Evolutionary conservation across 1,284 basidiomycete species (phyloP), one percentile per base, ranked within the genome.

Genomic region (Ganoderma leucocontextum): DNA sequence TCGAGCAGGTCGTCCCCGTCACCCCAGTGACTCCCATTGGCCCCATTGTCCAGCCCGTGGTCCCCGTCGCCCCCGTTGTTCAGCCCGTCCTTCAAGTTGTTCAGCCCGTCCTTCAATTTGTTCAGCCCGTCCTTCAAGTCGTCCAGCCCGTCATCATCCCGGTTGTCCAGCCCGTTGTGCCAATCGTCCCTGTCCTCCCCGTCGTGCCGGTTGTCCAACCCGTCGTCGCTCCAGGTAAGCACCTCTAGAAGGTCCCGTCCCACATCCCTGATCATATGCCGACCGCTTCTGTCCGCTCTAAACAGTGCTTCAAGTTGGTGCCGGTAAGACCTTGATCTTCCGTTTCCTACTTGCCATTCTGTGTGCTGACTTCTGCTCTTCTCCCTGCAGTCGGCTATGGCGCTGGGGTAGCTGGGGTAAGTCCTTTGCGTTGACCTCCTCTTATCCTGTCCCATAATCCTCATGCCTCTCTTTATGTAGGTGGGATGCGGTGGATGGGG

Each of bases 401-500:
- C 2, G 38, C 22, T 8, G 58, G 38, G 39, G 58, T 60, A 4
- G 38, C 22, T 8, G 58, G 38, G 58, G 58, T 60, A 4, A 41
- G 58, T 41, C 58, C 39, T 4, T 39, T n/a, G 5, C 29, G 10
- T 29, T 29, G 41, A 25, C 1, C 6, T 60, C 22, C 4, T 39
- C 2, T 39, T 12, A 60, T 17, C 6, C 8, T 39, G 38, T 39
- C 38, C 22, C 36, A 8, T 42, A 38, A 15, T 38, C 15, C 7
- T 39, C 13, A 39, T 25, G n/a, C 36, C 38, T 4, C 39, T 12
- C 22, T 29, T 25, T 60, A 5, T 39, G 38, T 42, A 60, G 38
- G 22, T 60, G 13, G 58, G 58, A 29, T 60, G 38, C 15, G 58
- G 58, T 25, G 58, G 57, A n/a, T 59, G 57, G 57, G 38, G 57